Percentiles rank a stretch among this genome's conserved stretches.
These are phyloP conservation scores for Termitomyces sp. DNA, from an alignment of 768 basidiomycete genomes.

Conservation along the genomic window DNA sequence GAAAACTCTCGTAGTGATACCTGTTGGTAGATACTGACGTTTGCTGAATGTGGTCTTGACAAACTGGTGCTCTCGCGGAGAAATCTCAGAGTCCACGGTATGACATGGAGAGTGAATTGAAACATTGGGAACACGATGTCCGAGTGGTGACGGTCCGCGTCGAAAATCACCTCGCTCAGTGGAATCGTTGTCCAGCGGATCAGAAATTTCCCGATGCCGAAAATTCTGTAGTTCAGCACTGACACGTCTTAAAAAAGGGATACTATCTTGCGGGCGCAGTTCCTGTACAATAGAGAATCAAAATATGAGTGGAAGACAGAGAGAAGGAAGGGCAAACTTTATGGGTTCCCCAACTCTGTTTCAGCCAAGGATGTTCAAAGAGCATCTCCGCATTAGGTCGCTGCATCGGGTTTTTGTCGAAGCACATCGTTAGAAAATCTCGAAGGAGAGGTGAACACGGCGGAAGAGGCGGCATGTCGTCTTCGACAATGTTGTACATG, in stretches of 20 bases:
- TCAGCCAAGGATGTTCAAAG: slow-evolving; percentile 90
- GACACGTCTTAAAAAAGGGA: slow-evolving; percentile 90
- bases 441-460: slow-evolving; percentile 65
- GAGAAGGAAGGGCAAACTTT: slow-evolving; percentile 43
- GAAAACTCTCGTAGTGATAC: neutral
- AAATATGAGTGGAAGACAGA: neutral
- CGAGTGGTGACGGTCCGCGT: slow-evolving; percentile 28
- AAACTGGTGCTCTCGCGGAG: slow-evolving; percentile 72
- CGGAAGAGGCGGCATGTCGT: slow-evolving; percentile 83
- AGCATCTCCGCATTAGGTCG: slow-evolving; percentile 84
- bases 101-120: slow-evolving; percentile 25
- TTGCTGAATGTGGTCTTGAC: slow-evolving; percentile 92
- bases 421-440: slow-evolving; percentile 84
- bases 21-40: slow-evolving; percentile 45
- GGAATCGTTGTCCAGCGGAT: slow-evolving; percentile 33
- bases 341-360: slow-evolving; percentile 70
- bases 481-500: slow-evolving; percentile 97
- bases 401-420: slow-evolving; percentile 77
- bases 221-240: slow-evolving; percentile 78
- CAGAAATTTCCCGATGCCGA: slow-evolving; percentile 44
- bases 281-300: slow-evolving; percentile 37
- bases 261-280: slow-evolving; percentile 87
- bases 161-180: slow-evolving; percentile 21
- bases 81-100: slow-evolving; percentile 43
- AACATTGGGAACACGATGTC: slow-evolving; percentile 33